Conservation (phyloP, 352 stramenopile genomes). For the Thalassiosira exigua region DNA sequence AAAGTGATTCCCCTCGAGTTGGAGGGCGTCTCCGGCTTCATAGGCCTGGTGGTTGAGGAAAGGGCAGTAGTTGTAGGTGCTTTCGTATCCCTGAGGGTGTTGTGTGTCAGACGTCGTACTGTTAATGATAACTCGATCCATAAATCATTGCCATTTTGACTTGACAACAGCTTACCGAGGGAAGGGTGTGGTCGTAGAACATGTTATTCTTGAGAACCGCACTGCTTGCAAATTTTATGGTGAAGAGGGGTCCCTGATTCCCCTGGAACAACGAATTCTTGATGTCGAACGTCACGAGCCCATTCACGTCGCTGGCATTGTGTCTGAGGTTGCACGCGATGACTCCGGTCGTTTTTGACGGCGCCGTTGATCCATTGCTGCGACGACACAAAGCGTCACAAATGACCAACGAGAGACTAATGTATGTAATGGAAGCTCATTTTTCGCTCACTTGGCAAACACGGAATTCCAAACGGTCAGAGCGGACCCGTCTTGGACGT, state of each 20-base stretch:
- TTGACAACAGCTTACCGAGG: too few relatives aligned
- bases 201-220: slow-evolving; percentile 7
- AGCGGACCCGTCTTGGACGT: neutral
- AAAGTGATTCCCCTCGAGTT: slow-evolving; percentile 5
- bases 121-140: too few relatives aligned
- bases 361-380: slow-evolving; percentile 1
- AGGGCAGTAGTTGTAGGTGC: neutral
- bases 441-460: slow-evolving; percentile 2
- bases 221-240: neutral
- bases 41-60: neutral
- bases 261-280: slow-evolving; percentile 5
- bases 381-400: neutral
- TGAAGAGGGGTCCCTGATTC: slow-evolving; percentile 1
- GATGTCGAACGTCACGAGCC: too few relatives aligned
- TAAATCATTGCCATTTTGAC: too few relatives aligned
- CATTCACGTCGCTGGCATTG: too few relatives aligned
- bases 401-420: too few relatives aligned
- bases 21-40: neutral
- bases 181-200: neutral
- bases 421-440: neutral
- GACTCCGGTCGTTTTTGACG: slow-evolving; percentile 4
- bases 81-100: neutral
- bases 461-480: slow-evolving; percentile 3
- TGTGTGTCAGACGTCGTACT: too few relatives aligned
- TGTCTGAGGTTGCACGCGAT: too few relatives aligned